Evolutionary conservation across 2,329 filamentous ascomycete genomes (phyloP).

Genomic region (Trichocomaceae sp.): DNA sequence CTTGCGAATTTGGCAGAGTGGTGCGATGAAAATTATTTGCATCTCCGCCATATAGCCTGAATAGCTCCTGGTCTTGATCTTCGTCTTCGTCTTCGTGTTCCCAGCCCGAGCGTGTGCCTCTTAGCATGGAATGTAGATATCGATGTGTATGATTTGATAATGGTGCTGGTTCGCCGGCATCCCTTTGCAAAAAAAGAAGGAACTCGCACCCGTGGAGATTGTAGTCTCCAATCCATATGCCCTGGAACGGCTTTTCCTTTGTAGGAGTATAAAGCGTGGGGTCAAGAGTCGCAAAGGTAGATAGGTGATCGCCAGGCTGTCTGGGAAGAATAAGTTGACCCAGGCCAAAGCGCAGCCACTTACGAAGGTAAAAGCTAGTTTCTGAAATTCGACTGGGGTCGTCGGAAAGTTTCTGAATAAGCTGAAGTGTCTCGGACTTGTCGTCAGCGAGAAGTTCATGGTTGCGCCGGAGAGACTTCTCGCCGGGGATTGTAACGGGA

Average conservation of each 20-base stretch:
- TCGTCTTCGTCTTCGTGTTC: neutral
- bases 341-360: constrained; percentile 63
- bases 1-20: neutral
- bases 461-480: constrained; percentile 38
- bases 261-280: constrained; percentile 74
- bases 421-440: constrained; percentile 1
- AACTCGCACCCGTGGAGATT: constrained; percentile 85
- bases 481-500: constrained; percentile 61
- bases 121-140: neutral
- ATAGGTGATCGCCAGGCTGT: constrained; percentile 42
- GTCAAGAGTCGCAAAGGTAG: constrained; percentile 67
- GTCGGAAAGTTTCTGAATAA: constrained; percentile 9
- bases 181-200: constrained; percentile 69
- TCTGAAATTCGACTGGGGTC: constrained; percentile 57
- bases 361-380: constrained; percentile 64
- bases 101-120: neutral
- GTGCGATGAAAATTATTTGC: constrained; percentile 12
- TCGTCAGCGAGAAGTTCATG: constrained; percentile 27
- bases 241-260: constrained; percentile 70
- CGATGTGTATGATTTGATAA: constrained; percentile 2
- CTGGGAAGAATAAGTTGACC: constrained; percentile 36
- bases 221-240: constrained; percentile 91
- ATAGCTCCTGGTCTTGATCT: constrained; percentile 1
- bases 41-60: constrained; percentile 4
- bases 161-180: constrained; percentile 24